Evolutionary conservation across 2,329 filamentous ascomycete genomes (phyloP).

Genomic region (Fusarium sp.): DNA sequence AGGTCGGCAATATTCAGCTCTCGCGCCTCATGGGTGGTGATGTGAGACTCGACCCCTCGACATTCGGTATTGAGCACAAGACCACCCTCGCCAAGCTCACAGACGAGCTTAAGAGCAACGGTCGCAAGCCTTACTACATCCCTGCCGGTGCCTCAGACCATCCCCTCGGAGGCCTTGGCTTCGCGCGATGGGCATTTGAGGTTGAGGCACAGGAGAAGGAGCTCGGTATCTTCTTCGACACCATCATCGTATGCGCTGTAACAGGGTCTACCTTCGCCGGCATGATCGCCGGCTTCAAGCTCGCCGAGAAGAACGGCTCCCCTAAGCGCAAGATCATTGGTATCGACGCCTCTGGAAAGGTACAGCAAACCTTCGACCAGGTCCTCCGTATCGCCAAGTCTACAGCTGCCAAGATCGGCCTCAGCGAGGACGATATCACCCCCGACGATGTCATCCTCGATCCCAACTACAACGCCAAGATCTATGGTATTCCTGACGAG

Average conservation of each 20-base stretch:
- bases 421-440: conserved; percentile 70
- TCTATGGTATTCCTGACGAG: conserved; percentile 76
- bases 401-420: conserved; percentile 73
- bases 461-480: conserved; percentile 72
- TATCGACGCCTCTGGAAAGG: conserved; percentile 67
- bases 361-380: conserved; percentile 71
- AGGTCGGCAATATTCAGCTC: conserved; percentile 79
- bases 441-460: conserved; percentile 74
- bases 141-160: conserved; percentile 79
- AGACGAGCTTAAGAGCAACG: conserved; percentile 64
- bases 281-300: conserved; percentile 79
- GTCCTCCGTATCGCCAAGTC: conserved; percentile 74
- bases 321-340: conserved; percentile 70
- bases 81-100: conserved; percentile 67
- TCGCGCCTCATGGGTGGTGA: conserved; percentile 76
- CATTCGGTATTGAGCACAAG: conserved; percentile 79
- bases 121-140: conserved; percentile 77
- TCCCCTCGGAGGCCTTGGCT: conserved; percentile 76
- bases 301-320: conserved; percentile 63
- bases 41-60: conserved; percentile 69
- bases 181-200: conserved; percentile 79
- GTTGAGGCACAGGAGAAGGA: conserved; percentile 73
- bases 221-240: conserved; percentile 75
- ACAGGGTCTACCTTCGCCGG: conserved; percentile 79
- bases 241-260: conserved; percentile 76